Conservation (phyloP, 2,329 filamentous ascomycete genomes). For the Neoarthrinium moseri region DNA sequence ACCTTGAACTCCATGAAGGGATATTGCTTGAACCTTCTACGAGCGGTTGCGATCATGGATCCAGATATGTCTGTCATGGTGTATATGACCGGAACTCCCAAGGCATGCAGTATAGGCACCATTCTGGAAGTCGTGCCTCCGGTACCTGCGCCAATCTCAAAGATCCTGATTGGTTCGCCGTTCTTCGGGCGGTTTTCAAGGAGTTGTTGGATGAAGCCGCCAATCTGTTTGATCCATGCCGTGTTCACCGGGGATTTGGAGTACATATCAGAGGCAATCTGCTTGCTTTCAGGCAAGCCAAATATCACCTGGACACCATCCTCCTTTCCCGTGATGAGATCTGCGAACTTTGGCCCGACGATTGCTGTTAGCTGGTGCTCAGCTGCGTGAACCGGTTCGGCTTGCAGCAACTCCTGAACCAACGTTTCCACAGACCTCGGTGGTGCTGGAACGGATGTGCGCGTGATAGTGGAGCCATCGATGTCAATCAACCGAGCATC, state of each 20-base stretch:
- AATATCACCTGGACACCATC: constrained; percentile 39
- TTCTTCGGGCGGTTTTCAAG: constrained; percentile 11
- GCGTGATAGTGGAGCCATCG: neutral
- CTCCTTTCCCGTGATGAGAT: constrained; percentile 28
- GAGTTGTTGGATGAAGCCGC: constrained; percentile 27
- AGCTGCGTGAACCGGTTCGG: constrained; percentile 23
- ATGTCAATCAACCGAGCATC: neutral
- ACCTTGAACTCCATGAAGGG: constrained; percentile 24
- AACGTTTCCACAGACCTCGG: constrained; percentile 15
- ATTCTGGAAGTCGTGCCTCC: neutral
- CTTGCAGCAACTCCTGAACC: constrained; percentile 19
- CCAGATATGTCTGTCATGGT: constrained; percentile 38
- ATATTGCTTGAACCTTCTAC: constrained; percentile 18
- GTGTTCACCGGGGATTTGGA: constrained; percentile 33
- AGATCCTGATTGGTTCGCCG: constrained; percentile 20
- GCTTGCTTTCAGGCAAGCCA: constrained; percentile 30
- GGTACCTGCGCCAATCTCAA: constrained; percentile 14
- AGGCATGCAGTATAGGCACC: constrained; percentile 15
- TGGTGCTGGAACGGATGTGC: neutral
- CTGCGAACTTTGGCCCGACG: constrained; percentile 24
- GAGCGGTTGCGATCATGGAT: constrained; percentile 26
- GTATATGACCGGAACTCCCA: constrained; percentile 31
- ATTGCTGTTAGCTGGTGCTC: constrained; percentile 25
- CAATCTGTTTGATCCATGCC: constrained; percentile 30
- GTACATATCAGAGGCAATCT: constrained; percentile 35